These are phyloP conservation scores for Capronia epimyces DNA, from an alignment of 2,329 filamentous ascomycete species.

Conservation along the genomic window DNA sequence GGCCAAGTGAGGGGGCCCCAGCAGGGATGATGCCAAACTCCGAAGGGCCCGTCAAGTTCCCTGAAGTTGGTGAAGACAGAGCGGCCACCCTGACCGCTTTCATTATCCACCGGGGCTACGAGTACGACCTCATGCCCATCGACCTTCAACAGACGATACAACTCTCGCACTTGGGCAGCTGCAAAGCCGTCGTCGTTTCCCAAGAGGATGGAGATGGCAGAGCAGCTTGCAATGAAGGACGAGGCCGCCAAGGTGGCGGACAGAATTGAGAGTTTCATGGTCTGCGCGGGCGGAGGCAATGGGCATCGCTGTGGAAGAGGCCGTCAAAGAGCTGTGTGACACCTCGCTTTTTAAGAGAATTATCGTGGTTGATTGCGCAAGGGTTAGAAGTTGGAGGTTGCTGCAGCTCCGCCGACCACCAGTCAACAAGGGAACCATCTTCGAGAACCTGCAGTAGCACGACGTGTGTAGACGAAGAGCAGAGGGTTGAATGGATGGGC, in stretches of 20 bases:
- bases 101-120: conserved; percentile 41
- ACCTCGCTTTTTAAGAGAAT: not conserved
- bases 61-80: conserved; percentile 41
- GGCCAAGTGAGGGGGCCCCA: conserved; percentile 47
- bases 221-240: conserved; percentile 8
- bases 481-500: not conserved
- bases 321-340: not conserved
- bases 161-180: conserved; percentile 39
- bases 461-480: not conserved
- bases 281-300: not conserved
- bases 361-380: not conserved
- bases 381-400: not conserved
- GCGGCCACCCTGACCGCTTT: conserved; percentile 45
- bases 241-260: conserved; percentile 11
- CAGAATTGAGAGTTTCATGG: conserved; percentile 13
- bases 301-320: not conserved
- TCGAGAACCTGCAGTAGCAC: not conserved
- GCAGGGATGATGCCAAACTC: conserved; percentile 46
- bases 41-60: conserved; percentile 40
- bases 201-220: conserved; percentile 29
- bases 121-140: conserved; percentile 40
- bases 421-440: not conserved
- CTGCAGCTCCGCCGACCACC: not conserved
- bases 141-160: conserved; percentile 38
- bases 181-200: conserved; percentile 40